phyloP scores from a whole-genome alignment of 176 grass and related monocot species.

The Hordeum marinum region DNA sequence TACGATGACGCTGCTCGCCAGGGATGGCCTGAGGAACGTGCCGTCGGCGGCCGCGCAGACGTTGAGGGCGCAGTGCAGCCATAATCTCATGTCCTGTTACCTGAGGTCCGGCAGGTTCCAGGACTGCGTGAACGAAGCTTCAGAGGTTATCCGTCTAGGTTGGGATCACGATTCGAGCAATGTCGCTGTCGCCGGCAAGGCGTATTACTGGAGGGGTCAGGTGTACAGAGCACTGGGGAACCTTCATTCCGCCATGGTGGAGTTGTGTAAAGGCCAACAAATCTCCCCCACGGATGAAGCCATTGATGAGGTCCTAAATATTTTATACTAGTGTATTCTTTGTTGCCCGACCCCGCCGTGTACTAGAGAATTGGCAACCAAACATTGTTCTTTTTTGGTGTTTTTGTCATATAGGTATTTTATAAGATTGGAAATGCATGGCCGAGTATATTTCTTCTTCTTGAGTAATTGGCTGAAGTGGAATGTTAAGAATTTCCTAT shows the following conservation, averaged over 20 bases:
- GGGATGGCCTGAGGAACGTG: conserved; percentile 64
- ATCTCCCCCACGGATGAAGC: conserved; percentile 84
- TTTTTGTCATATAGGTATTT: too few species aligned
- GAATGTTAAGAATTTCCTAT: too few species aligned
- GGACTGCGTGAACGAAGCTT: conserved; percentile 79
- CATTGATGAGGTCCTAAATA: conserved; percentile 60
- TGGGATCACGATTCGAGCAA: conserved; percentile 48
- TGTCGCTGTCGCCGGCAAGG: conserved; percentile 43
- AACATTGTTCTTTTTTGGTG: too few species aligned
- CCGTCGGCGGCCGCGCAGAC: conserved; percentile 33
- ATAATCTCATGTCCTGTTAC: conserved; percentile 96
- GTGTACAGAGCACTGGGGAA: conserved; percentile 76
- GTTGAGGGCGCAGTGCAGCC: conserved; percentile 67
- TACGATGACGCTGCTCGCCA: conserved; percentile 72
- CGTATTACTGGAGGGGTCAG: conserved; percentile 86
- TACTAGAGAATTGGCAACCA: too few species aligned
- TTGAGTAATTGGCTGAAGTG: too few species aligned
- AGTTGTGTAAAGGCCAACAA: conserved; percentile 68
- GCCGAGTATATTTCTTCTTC: too few species aligned
- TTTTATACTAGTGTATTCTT: too few species aligned
- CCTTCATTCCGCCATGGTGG: conserved; percentile 66
- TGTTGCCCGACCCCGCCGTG: too few species aligned
- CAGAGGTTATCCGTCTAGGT: conserved; percentile 59
- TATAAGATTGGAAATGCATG: too few species aligned
- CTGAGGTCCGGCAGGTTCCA: conserved; percentile 62